Conservation (phyloP, 106 monocot species). For the Alisma plantagoaquatica region DNA sequence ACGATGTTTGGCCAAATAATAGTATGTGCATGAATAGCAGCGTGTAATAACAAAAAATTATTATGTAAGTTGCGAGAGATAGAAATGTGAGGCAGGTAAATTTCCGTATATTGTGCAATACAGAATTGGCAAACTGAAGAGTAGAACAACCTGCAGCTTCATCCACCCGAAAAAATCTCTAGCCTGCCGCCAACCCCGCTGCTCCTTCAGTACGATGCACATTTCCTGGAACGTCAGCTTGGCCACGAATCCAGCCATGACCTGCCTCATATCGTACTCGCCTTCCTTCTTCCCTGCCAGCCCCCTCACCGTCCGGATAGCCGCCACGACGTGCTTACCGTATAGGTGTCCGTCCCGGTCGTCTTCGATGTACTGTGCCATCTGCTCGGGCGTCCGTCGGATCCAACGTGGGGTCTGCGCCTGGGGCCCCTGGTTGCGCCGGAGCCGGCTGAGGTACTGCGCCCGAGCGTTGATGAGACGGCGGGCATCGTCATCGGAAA, state of each 20-base stretch:
- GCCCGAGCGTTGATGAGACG: constrained; percentile 65
- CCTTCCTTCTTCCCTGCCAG: constrained; percentile 41
- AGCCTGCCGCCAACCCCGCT: constrained; percentile 77
- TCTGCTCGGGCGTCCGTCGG: constrained; percentile 89
- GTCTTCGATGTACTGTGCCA: constrained; percentile 54
- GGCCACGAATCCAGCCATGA: constrained; percentile 62
- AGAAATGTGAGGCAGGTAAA: too few relatives aligned
- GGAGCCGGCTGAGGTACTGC: constrained; percentile 58
- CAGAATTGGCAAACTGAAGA: too few relatives aligned
- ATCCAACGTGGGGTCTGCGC: constrained; percentile 84
- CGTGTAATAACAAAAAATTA: too few relatives aligned
- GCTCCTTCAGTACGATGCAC: constrained; percentile 86
- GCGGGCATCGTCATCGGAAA: constrained; percentile 81
- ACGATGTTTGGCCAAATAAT: too few relatives aligned
- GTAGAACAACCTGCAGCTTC: constrained; percentile 69
- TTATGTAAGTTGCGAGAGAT: too few relatives aligned
- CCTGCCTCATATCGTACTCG: constrained; percentile 57
- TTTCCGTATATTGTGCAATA: too few relatives aligned
- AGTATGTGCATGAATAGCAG: too few relatives aligned
- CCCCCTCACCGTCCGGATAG: constrained; percentile 44
- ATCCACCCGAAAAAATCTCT: constrained; percentile 92
- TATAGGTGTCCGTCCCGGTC: constrained; percentile 64
- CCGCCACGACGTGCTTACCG: constrained; percentile 67
- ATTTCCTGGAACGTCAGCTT: constrained; percentile 86
- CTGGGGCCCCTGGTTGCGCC: constrained; percentile 69